phyloP scores from a whole-genome alignment of 495 filamentous ascomycete species.

The Trichoderma erinaceum region DNA sequence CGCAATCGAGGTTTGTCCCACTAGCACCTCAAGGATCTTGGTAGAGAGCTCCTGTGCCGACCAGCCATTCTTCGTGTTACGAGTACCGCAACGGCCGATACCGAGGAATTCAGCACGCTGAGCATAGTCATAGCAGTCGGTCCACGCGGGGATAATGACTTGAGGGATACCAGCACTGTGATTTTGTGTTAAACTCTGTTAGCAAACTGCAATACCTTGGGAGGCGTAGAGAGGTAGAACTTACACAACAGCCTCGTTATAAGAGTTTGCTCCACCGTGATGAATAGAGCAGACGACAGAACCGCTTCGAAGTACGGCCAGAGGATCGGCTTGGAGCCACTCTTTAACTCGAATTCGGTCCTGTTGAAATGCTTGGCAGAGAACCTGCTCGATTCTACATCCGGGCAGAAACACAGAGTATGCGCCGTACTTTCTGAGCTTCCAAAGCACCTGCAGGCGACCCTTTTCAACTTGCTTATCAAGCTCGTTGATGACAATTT shows the following conservation, averaged over 20 bases:
- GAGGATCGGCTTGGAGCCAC: slow-evolving; percentile 28
- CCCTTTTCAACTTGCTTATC: not conserved
- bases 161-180: slow-evolving; percentile 40
- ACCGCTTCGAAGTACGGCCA: slow-evolving; percentile 27
- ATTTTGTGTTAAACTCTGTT: not conserved
- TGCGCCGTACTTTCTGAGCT: slow-evolving; percentile 25
- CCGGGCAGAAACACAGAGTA: slow-evolving; percentile 18
- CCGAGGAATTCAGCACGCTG: slow-evolving; percentile 40
- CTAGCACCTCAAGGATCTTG: not conserved
- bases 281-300: slow-evolving; percentile 29
- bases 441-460: slow-evolving; percentile 41
- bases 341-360: slow-evolving; percentile 24
- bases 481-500: slow-evolving; percentile 25
- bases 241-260: slow-evolving; percentile 31
- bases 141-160: slow-evolving; percentile 42
- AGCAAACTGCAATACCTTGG: not conserved
- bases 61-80: slow-evolving; percentile 1
- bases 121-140: slow-evolving; percentile 44
- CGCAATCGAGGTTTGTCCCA: not conserved
- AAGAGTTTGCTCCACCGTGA: slow-evolving; percentile 34
- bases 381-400: slow-evolving; percentile 19
- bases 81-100: slow-evolving; percentile 26
- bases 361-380: slow-evolving; percentile 16
- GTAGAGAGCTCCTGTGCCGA: not conserved
- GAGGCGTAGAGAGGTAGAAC: slow-evolving; percentile 12